Conservation (phyloP, 2,329 filamentous ascomycete genomes). For the Penicillium sp. region DNA sequence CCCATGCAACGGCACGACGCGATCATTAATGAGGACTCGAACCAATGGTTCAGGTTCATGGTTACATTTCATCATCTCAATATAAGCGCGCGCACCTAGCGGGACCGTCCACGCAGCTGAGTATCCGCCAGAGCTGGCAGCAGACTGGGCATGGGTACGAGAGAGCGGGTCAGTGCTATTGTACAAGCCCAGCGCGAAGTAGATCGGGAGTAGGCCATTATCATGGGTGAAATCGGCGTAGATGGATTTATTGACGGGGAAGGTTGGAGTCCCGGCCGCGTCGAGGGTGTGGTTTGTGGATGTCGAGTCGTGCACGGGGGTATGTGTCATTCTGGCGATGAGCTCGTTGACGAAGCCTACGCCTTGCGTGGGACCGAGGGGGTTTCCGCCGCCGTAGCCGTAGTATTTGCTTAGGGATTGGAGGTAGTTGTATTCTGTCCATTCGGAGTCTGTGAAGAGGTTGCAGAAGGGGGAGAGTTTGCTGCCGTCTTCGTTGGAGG, state of each 20-base stretch:
- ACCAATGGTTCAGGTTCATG: slow-evolving; percentile 67
- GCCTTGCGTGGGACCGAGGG: slow-evolving; percentile 80
- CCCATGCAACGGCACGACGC: slow-evolving; percentile 71
- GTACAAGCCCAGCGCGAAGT: slow-evolving; percentile 78
- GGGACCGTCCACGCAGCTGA: slow-evolving; percentile 79
- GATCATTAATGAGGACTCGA: slow-evolving; percentile 80
- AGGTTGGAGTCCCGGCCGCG: slow-evolving; percentile 62
- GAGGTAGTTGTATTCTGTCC: slow-evolving; percentile 79
- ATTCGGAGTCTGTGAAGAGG: slow-evolving; percentile 75
- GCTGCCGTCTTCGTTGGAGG: slow-evolving; percentile 54
- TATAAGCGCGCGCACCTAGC: slow-evolving; percentile 78
- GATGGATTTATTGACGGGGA: slow-evolving; percentile 69
- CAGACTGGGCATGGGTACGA: slow-evolving; percentile 53
- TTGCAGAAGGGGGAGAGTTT: slow-evolving; percentile 72
- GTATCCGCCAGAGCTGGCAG: slow-evolving; percentile 66
- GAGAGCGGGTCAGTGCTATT: slow-evolving; percentile 64
- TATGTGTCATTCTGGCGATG: slow-evolving; percentile 73
- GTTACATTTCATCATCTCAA: slow-evolving; percentile 81
- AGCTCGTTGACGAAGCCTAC: slow-evolving; percentile 89
- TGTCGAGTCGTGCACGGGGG: slow-evolving; percentile 70
- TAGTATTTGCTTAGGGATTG: slow-evolving; percentile 84
- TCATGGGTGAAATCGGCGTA: slow-evolving; percentile 95
- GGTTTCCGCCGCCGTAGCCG: slow-evolving; percentile 75
- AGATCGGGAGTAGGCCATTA: slow-evolving; percentile 79
- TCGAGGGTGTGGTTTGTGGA: slow-evolving; percentile 80